Base-by-base conservation (phyloP, 2,329 filamentous ascomycete species). In the Orbilia quercus region DNA sequence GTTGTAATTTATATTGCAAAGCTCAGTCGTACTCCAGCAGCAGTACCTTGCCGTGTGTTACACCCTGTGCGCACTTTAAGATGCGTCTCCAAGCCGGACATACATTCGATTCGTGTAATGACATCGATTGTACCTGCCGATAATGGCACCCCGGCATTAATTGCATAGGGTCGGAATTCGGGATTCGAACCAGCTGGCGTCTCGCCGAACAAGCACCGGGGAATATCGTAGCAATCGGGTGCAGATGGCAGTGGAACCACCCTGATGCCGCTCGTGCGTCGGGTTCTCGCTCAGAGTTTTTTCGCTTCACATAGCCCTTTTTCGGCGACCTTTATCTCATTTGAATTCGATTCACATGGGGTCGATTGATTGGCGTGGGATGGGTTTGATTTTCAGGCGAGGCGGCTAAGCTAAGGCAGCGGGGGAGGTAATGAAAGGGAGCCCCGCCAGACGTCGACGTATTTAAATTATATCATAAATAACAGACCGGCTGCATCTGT, bases 101-200 rank as follows among this genome's bases (percentile, higher is more conserved):
- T n/a, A n/a, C 28, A 31, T 31, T 31, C 9, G 28, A 31, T 31
- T 5, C 28, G 9, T 31, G 9, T 9, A 31, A 31, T 31, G 28
- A 9, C 28, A 31, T 31, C 28, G 28, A 31, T 31, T 31, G 40
- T 55, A 20, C 50, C 60, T 65, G 60, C 60, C 60, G 28, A 22
- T 44, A 51, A 28, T 51, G 45, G 58, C 31, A 62, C 42, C 16
- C 20, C 14, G 28, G 25, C 38, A 62, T 62, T n/a, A n/a, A n/a
- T n/a, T n/a, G n/a, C n/a, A n/a, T n/a, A 47, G 65, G 57, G 47
- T 70, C 65, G 55, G 51, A 44, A 64, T 64, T 63, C 58, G 57
- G 65, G 48, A 71, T 63, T 71, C 57, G 48, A 57, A 16, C 36
- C 38, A 48, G 34, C 28, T 48, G 57, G 50, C 47, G 12, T 62